Conservation (phyloP, 441 rosid genomes). For the Capsella rubella region DNA sequence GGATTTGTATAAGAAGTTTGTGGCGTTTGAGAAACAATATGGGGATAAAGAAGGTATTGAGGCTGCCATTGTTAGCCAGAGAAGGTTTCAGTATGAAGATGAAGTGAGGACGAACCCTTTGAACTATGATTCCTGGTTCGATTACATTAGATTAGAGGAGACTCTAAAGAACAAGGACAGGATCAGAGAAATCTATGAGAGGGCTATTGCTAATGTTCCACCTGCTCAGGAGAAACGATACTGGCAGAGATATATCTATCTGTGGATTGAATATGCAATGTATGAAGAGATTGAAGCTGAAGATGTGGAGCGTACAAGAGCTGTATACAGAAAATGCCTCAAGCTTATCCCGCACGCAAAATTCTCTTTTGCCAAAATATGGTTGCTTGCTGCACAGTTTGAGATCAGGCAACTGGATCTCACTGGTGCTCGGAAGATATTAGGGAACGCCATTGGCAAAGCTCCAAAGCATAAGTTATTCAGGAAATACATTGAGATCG, state of each 20-base stretch:
- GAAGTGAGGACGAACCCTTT: slow-evolving; percentile 72
- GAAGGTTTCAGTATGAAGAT: slow-evolving; percentile 74
- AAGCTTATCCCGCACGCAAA: slow-evolving; percentile 70
- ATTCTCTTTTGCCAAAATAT: slow-evolving; percentile 79
- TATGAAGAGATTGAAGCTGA: background rate
- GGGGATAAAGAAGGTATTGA: slow-evolving; percentile 80
- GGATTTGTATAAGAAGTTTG: background rate
- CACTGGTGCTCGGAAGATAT: slow-evolving; percentile 65
- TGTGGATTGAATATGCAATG: slow-evolving; percentile 50
- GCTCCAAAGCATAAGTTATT: slow-evolving; percentile 87
- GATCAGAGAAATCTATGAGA: slow-evolving; percentile 29
- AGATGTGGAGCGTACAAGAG: slow-evolving; percentile 22
- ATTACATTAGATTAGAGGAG: slow-evolving; percentile 73
- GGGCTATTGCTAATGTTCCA: too few species aligned
- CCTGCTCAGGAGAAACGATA: too few species aligned
- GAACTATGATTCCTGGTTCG: slow-evolving; percentile 81
- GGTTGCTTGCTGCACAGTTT: slow-evolving; percentile 86
- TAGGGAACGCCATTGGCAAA: slow-evolving; percentile 83
- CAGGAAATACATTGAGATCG: slow-evolving; percentile 79
- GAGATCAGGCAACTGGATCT: slow-evolving; percentile 79
- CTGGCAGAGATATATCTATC: slow-evolving; percentile 41
- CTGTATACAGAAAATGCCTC: slow-evolving; percentile 35
- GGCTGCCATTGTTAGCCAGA: slow-evolving; percentile 75
- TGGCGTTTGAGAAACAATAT: slow-evolving; percentile 40
- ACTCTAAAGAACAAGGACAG: slow-evolving; percentile 60